A percentile compares a stretch with the other conserved stretches of the same genome.
These are phyloP conservation scores for Polysphondylium violaceum DNA, from an alignment of 78 protist species.

Conservation along the genomic window DNA sequence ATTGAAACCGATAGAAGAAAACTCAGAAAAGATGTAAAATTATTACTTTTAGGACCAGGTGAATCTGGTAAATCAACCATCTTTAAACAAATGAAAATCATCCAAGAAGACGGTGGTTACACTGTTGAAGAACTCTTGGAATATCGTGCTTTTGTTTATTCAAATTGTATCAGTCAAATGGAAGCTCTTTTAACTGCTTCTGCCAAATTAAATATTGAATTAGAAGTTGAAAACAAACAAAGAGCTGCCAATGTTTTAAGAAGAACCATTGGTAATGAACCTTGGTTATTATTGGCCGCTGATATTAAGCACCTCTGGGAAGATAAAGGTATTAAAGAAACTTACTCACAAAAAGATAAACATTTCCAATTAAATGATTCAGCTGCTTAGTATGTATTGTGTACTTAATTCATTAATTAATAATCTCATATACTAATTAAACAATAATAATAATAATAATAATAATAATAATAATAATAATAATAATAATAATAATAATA, in stretches of 20 bases:
- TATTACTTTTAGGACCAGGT: conserved; percentile 77
- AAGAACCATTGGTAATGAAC: conserved; percentile 81
- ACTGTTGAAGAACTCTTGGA: conserved; percentile 76
- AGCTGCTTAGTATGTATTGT: conserved; percentile 76
- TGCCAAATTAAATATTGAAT: conserved; percentile 68
- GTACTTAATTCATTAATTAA: no score
- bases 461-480: neutral
- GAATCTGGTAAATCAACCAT: conserved; percentile 90
- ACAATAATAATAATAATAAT: neutral
- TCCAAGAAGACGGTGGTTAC: conserved; percentile 87
- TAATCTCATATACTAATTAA: no score
- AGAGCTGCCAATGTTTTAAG: conserved; percentile 76
- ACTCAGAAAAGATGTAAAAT: conserved; percentile 65
- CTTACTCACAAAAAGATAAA: conserved; percentile 79
- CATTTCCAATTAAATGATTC: conserved; percentile 85
- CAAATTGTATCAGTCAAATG: conserved; percentile 83
- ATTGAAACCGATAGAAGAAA: conserved; percentile 80
- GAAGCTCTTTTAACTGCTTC: conserved; percentile 77
- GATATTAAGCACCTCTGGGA: conserved; percentile 80
- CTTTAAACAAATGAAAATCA: conserved; percentile 91
- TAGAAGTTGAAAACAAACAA: conserved; percentile 74
- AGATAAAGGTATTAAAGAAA: conserved; percentile 75
- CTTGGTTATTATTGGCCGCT: conserved; percentile 65
- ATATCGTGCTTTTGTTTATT: conserved; percentile 75
- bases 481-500: neutral